Conservation (phyloP, 441 rosid species). For the Adansonia grandidieri region DNA sequence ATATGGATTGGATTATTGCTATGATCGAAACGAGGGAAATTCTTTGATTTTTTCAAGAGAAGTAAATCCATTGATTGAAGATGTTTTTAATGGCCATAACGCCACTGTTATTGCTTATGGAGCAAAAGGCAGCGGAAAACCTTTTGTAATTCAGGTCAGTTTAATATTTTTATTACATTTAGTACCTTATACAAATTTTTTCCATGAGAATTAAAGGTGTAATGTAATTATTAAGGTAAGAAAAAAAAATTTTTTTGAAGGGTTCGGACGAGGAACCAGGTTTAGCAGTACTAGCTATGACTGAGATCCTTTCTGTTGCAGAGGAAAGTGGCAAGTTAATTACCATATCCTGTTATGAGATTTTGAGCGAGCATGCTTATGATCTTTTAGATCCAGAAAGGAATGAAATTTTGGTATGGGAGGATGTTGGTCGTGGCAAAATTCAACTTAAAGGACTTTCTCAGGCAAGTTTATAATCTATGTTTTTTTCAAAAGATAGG, state of each 20-base stretch:
- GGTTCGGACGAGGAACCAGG: constrained; percentile 61
- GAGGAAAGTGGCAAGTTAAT: constrained; percentile 42
- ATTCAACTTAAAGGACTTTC: constrained; percentile 76
- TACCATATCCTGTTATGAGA: constrained; percentile 54
- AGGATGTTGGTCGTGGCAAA: constrained; percentile 57
- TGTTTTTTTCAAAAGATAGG: constrained; percentile 12
- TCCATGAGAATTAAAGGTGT: not conserved
- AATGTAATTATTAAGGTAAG: too few species aligned
- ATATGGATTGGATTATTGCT: constrained; percentile 56
- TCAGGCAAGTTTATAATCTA: constrained; percentile 47
- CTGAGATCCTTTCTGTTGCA: constrained; percentile 51
- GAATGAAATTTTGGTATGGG: constrained; percentile 43
- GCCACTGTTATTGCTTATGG: constrained; percentile 65
- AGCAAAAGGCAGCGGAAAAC: constrained; percentile 64
- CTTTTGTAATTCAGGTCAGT: constrained; percentile 54
- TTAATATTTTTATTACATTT: not conserved
- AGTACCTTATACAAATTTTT: not conserved
- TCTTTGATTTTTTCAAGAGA: constrained; percentile 45
- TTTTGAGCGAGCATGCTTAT: constrained; percentile 50
- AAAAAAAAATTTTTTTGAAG: constrained; percentile 43
- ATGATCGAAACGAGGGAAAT: constrained; percentile 45
- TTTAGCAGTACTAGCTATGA: constrained; percentile 46
- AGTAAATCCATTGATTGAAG: constrained; percentile 52
- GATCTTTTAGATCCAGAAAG: constrained; percentile 57
- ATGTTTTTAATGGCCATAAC: constrained; percentile 53